Base-by-base conservation (phyloP, 2,329 filamentous ascomycete species). In the Pseudogymnoascus verrucosus region DNA sequence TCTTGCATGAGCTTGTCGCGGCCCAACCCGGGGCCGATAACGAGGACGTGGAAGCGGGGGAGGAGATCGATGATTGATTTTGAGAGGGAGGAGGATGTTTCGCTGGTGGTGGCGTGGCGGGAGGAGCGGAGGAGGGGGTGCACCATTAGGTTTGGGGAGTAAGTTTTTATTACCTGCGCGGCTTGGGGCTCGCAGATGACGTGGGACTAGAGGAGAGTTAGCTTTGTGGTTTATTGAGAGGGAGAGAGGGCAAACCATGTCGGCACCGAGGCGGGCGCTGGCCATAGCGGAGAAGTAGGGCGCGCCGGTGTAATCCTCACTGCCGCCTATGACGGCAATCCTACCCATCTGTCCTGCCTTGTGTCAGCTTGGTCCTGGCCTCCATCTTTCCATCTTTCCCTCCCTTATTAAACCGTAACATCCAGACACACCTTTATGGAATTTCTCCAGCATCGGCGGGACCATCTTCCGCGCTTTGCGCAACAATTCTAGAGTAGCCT, bases 241-340 rank as follows among this genome's bases (percentile, higher is more conserved):
- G 21, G 61, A 34, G 39, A 26, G 40, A 28, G 31, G 42, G 23
- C 60, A 67, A 54, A 93, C 91, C 90, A 96, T 90, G 72, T 96
- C 92, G 71, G 89, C 91, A 4, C 93, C 95, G 64, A 98, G 78
- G 71, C 89, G 86, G 57, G 95, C 95, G 68, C 91, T 96, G 11
- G 95, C 95, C 87, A 97, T 97, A 68, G 93, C 93, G 19, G 93
- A 97, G 78, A 99, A 99, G 78, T 96, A 99, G 11, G 95, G 95
- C 64, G 95, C 95, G 39, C 95, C 95, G 1, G 95, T 97, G 75
- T 98, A 99, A 77, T 98, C 93, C 74, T 93, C 88, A 73, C 91
- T 96, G 42, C 95, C 95, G 61, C 95, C 95, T 68, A 99, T 95
- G 64, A 99, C 95, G 62, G 87, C 95, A 62, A 99, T 87, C 63